Conservation (phyloP, 2,329 filamentous ascomycete species). For the Penicillium aurantiogriseum region DNA sequence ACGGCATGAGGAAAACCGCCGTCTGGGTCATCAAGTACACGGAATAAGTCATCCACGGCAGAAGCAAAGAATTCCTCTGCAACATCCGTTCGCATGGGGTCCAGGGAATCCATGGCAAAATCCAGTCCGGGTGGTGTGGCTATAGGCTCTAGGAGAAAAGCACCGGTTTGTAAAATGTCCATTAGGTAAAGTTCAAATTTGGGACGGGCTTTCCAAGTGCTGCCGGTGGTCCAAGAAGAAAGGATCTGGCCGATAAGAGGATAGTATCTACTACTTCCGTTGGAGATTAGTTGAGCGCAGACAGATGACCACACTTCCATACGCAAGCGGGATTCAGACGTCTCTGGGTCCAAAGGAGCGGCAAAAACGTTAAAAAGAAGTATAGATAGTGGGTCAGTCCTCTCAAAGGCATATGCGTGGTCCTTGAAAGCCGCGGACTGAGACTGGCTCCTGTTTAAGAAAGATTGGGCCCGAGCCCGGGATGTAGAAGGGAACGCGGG, state of each 20-base stretch:
- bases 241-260: conserved; percentile 80
- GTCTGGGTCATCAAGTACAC: conserved; percentile 80
- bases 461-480: conserved; percentile 43
- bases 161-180: conserved; percentile 89
- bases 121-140: conserved; percentile 73
- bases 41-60: conserved; percentile 77
- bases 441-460: conserved; percentile 37
- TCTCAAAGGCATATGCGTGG: conserved; percentile 81
- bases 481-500: conserved; percentile 72
- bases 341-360: conserved; percentile 77
- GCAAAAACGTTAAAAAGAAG: conserved; percentile 88
- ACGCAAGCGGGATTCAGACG: conserved; percentile 73
- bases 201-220: conserved; percentile 83
- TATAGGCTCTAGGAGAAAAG: conserved; percentile 82
- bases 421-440: conserved; percentile 65
- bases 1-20: conserved; percentile 85
- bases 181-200: conserved; percentile 94
- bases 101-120: conserved; percentile 64
- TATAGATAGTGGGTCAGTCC: conserved; percentile 80
- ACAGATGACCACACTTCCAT: conserved; percentile 86
- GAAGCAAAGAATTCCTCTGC: conserved; percentile 86
- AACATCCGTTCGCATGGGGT: conserved; percentile 73
- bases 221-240: conserved; percentile 81
- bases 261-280: conserved; percentile 72
- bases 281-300: conserved; percentile 77